Percentiles rank a stretch among this genome's conserved stretches.
phyloP scores from a whole-genome alignment of 2,329 filamentous ascomycete genomes.

The Nothophoma quercina region DNA sequence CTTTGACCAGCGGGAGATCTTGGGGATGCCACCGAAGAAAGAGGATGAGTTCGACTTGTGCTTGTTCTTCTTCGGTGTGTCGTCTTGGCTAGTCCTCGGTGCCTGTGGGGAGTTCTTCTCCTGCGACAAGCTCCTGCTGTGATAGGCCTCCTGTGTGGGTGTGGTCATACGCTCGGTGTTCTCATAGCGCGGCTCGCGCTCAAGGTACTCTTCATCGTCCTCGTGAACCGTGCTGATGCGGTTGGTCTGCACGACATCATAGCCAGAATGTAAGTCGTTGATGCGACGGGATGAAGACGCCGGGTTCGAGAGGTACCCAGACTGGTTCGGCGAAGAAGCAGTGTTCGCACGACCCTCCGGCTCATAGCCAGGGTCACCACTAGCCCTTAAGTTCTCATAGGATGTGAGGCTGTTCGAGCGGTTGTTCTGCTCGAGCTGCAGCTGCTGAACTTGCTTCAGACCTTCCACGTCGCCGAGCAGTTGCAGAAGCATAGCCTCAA shows the following conservation, averaged over 20 bases:
- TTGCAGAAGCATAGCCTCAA: slow-evolving; percentile 76
- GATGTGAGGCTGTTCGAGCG: slow-evolving; percentile 66
- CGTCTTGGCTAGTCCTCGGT: slow-evolving; percentile 67
- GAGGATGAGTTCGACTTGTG: slow-evolving; percentile 87
- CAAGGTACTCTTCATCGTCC: slow-evolving; percentile 80
- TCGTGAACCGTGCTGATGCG: slow-evolving; percentile 86
- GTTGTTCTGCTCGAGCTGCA: slow-evolving; percentile 41
- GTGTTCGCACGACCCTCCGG: slow-evolving; percentile 81
- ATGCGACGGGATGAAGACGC: slow-evolving; percentile 53
- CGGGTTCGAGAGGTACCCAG: slow-evolving; percentile 75
- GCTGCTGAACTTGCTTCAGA: slow-evolving; percentile 53
- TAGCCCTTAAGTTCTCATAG: slow-evolving; percentile 74
- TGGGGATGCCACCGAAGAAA: slow-evolving; percentile 74
- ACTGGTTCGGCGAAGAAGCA: slow-evolving; percentile 76
- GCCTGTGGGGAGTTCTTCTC: slow-evolving; percentile 63
- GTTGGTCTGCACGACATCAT: slow-evolving; percentile 68
- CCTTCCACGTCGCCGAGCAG: slow-evolving; percentile 89
- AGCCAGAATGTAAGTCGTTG: slow-evolving; percentile 57
- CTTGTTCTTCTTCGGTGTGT: slow-evolving; percentile 79
- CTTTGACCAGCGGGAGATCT: slow-evolving; percentile 97
- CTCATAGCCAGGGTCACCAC: slow-evolving; percentile 78
- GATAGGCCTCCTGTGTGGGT: slow-evolving; percentile 62
- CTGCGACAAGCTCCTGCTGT: slow-evolving; percentile 45
- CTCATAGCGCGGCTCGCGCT: slow-evolving; percentile 65
- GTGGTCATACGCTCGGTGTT: slow-evolving; percentile 68